Percentiles rank a stretch among this genome's conserved stretches.
These are phyloP conservation scores for Xylariaceae sp. DNA, from an alignment of 2,329 filamentous ascomycete species.

Conservation along the genomic window DNA sequence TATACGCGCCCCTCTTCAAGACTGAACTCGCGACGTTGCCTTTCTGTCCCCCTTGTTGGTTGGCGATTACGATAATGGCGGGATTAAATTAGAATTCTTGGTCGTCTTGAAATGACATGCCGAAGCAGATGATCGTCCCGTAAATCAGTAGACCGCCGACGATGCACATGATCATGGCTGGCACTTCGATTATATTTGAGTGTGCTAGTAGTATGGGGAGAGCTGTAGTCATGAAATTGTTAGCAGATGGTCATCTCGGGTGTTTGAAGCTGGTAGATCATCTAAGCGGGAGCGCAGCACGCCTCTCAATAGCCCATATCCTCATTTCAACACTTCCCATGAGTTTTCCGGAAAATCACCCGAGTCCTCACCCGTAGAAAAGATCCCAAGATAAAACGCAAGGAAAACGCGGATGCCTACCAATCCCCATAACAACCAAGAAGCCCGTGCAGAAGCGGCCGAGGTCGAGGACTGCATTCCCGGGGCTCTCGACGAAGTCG, in stretches of 20 bases:
- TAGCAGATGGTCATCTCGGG: constrained; percentile 4
- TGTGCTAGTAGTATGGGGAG: constrained; percentile 86
- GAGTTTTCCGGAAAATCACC: not conserved
- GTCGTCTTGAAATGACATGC: constrained; percentile 97
- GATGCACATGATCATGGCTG: constrained; percentile 94
- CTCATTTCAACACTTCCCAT: not conserved
- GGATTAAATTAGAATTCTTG: constrained; percentile 69
- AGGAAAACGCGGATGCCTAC: constrained; percentile 51
- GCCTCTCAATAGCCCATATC: not conserved
- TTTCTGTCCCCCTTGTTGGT: too few species aligned
- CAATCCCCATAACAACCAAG: constrained; percentile 94
- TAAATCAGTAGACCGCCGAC: constrained; percentile 92
- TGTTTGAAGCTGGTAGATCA: too few species aligned
- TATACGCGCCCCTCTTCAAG: too few species aligned
- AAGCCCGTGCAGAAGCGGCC: constrained; percentile 94
- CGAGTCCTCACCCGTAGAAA: too few species aligned
- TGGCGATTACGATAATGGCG: not conserved
- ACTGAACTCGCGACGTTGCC: too few species aligned
- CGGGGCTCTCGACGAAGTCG: constrained; percentile 86
- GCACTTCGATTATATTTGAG: constrained; percentile 71
- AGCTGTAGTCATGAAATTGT: constrained; percentile 49
- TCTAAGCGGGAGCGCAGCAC: too few species aligned
- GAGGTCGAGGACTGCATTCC: constrained; percentile 83
- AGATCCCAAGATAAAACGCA: not conserved
- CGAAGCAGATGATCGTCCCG: constrained; percentile 95